These are phyloP conservation scores for Phytophthora syringae DNA, from an alignment of 352 stramenopile genomes.

Conservation along the genomic window DNA sequence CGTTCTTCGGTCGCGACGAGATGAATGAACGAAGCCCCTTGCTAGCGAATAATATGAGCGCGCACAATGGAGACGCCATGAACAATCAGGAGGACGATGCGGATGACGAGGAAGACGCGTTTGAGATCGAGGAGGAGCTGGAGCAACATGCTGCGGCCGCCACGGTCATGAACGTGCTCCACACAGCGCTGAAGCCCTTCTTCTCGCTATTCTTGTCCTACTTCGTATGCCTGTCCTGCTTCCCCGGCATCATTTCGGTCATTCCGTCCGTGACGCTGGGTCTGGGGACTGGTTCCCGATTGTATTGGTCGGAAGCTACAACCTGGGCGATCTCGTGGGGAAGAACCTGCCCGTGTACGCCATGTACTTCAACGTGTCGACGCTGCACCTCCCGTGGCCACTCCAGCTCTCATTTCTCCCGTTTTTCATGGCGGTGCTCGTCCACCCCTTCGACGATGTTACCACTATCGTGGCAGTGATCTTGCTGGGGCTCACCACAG, in stretches of 20 bases:
- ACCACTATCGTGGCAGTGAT: constrained; percentile 58
- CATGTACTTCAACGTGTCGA: constrained; percentile 76
- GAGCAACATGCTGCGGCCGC: constrained; percentile 49
- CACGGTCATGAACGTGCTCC: constrained; percentile 65
- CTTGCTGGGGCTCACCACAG: constrained; percentile 69
- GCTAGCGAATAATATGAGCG: constrained; percentile 36
- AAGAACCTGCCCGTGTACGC: constrained; percentile 78
- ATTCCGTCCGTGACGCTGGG: constrained; percentile 66
- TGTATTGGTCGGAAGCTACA: constrained; percentile 78
- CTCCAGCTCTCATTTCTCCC: constrained; percentile 73
- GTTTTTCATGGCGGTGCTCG: constrained; percentile 65
- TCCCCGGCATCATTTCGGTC: constrained; percentile 77
- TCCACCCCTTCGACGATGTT: constrained; percentile 66
- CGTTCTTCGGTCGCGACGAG: constrained; percentile 24
- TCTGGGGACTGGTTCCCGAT: constrained; percentile 80
- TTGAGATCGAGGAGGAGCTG: constrained; percentile 39
- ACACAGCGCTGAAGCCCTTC: constrained; percentile 71
- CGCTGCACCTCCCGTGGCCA: constrained; percentile 69
- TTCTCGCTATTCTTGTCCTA: constrained; percentile 82
- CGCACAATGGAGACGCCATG: constrained; percentile 18
- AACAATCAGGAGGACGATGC: constrained; percentile 35
- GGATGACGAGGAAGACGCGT: constrained; percentile 47
- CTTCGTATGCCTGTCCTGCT: constrained; percentile 82
- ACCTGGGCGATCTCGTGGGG: constrained; percentile 76
- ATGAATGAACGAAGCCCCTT: constrained; percentile 56